A percentile compares a stretch with the other conserved stretches of the same genome.
Conservation (phyloP, 768 basidiomycete species). For the Tubosaeta sp. region DNA sequence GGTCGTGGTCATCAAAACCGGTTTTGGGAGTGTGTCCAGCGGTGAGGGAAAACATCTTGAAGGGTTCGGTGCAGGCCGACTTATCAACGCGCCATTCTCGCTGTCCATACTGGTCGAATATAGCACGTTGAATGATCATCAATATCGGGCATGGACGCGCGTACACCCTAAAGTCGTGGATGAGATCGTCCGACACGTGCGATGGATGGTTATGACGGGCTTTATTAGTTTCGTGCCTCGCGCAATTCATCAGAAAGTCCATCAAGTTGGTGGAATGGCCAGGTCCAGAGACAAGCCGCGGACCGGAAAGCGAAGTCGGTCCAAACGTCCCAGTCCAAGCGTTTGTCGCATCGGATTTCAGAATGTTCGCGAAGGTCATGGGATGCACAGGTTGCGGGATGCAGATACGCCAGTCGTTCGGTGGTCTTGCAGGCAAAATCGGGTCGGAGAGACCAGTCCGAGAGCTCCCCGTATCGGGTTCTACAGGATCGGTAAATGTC, state of each 20-base stretch:
- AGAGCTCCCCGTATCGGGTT: too few species aligned
- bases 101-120: neutral
- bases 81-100: neutral
- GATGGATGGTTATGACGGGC: neutral
- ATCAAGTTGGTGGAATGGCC: neutral
- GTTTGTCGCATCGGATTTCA: too few species aligned
- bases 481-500: neutral
- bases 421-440: neutral
- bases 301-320: too few species aligned
- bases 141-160: conserved; percentile 13
- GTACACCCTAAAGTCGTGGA: neutral
- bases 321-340: too few species aligned
- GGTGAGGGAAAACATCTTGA: conserved; percentile 6
- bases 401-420: neutral
- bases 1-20: neutral
- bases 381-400: neutral
- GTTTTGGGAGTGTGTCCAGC: conserved; percentile 4
- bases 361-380: neutral
- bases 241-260: neutral
- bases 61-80: neutral
- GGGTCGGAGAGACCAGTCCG: too few species aligned
- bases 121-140: conserved; percentile 10
- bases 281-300: neutral
- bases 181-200: neutral
- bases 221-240: neutral